These are phyloP conservation scores for Trichoderma sp. DNA, from an alignment of 2,329 filamentous ascomycete species.

Conservation along the genomic window DNA sequence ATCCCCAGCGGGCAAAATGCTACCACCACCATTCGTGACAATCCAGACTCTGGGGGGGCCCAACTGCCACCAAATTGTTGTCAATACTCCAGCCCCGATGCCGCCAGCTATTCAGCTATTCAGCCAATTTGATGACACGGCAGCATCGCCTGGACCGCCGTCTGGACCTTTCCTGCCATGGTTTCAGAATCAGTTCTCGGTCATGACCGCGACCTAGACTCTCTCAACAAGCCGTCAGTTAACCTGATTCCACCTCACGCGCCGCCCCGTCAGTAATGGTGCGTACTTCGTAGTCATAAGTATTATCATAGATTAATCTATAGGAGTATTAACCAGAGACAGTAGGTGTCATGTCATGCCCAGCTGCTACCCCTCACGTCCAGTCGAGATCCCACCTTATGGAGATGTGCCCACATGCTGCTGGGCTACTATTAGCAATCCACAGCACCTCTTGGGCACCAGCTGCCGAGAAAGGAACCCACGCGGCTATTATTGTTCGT, in stretches of 20 bases:
- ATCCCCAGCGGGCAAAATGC: slow-evolving; percentile 2
- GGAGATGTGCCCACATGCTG: slow-evolving; percentile 9
- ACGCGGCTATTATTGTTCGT: slow-evolving; percentile 4
- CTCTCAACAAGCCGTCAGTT: neutral
- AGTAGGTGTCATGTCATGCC: slow-evolving; percentile 17
- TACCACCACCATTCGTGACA: neutral
- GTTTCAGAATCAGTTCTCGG: neutral
- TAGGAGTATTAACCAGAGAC: slow-evolving; percentile 17
- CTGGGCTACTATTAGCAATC: too few species aligned
- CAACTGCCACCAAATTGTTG: neutral
- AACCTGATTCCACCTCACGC: neutral
- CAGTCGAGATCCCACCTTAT: neutral
- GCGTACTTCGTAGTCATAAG: neutral
- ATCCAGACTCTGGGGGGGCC: too few species aligned
- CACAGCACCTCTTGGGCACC: neutral
- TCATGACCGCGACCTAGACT: neutral
- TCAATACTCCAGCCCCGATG: neutral
- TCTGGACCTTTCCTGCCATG: neutral
- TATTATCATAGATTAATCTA: neutral
- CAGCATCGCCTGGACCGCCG: slow-evolving; percentile 5
- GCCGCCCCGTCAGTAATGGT: neutral
- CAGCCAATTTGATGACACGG: neutral
- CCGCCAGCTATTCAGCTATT: neutral
- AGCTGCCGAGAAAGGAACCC: slow-evolving; percentile 1
- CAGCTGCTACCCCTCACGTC: slow-evolving; percentile 25